Conservation (phyloP, 1,139 yeast species). For the Yarrowia galli region DNA sequence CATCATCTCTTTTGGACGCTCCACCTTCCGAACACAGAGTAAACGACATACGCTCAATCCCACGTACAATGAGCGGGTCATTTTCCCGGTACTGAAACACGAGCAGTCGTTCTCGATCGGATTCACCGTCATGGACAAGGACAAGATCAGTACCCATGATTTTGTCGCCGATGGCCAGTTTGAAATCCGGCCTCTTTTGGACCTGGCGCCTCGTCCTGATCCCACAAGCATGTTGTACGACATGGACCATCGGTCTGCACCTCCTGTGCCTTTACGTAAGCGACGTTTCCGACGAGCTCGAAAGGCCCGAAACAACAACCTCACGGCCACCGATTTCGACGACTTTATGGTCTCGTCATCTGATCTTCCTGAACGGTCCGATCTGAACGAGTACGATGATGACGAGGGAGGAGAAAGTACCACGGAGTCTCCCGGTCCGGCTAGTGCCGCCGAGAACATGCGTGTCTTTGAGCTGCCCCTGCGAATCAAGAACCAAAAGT, state of each 20-base stretch:
- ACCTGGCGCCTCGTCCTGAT: conserved; percentile 50
- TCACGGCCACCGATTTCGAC: conserved; percentile 9
- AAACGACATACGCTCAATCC: conserved; percentile 85
- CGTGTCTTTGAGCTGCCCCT: conserved; percentile 51
- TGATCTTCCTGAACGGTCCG: conserved; percentile 27
- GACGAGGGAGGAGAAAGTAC: conserved; percentile 20
- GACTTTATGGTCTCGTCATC: conserved; percentile 37
- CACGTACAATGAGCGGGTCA: conserved; percentile 76
- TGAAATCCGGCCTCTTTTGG: conserved; percentile 59
- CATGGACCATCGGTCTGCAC: conserved; percentile 41
- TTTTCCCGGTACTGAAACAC: conserved; percentile 74
- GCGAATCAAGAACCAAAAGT: conserved; percentile 48
- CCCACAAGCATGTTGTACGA: conserved; percentile 48
- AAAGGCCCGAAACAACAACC: conserved; percentile 22
- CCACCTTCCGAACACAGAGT: conserved; percentile 86
- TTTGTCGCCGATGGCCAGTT: conserved; percentile 72
- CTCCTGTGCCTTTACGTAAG: conserved; percentile 20
- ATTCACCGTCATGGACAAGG: conserved; percentile 83
- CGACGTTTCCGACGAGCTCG: conserved; percentile 22
- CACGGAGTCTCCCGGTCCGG: conserved; percentile 13
- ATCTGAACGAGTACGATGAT: conserved; percentile 34
- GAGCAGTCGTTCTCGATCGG: conserved; percentile 71
- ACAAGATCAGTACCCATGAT: conserved; percentile 81
- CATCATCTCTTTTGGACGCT: conserved; percentile 87
- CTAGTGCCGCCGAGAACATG: conserved; percentile 41